Conservation (phyloP, 2,329 filamentous ascomycete species). For the Immersiporthe knoxdaviesiana region DNA sequence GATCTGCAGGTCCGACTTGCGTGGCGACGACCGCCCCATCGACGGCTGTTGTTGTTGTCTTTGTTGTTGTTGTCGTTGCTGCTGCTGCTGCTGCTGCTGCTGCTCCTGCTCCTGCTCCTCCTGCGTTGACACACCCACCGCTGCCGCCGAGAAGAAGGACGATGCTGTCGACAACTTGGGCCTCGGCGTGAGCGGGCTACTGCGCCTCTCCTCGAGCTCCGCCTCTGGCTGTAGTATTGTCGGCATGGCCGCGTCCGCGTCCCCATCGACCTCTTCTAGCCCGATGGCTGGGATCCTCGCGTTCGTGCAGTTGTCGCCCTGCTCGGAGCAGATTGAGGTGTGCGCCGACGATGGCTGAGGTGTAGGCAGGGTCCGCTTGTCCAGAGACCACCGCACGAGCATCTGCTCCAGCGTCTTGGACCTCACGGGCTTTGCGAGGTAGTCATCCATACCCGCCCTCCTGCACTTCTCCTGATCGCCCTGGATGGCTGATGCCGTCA, state of each 20-base stretch:
- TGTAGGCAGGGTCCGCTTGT: constrained; percentile 23
- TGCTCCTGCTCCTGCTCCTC: neutral
- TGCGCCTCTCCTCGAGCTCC: constrained; percentile 5
- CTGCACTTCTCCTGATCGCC: constrained; percentile 58
- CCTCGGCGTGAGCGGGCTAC: constrained; percentile 18
- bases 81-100: neutral
- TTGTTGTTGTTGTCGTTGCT: too few relatives aligned
- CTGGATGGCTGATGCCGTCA: constrained; percentile 60
- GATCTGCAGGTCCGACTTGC: constrained; percentile 16
- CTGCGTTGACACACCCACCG: neutral
- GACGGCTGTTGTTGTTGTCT: neutral
- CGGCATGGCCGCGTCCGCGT: neutral
- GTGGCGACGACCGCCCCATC: constrained; percentile 15
- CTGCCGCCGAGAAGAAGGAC: neutral
- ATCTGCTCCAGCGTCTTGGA: constrained; percentile 49
- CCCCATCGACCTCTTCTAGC: neutral
- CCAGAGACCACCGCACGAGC: constrained; percentile 39
- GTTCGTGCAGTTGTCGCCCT: constrained; percentile 33
- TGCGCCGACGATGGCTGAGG: constrained; percentile 16
- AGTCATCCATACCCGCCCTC: constrained; percentile 59
- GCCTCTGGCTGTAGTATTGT: neutral
- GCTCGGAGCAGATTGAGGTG: constrained; percentile 32
- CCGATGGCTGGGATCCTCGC: constrained; percentile 32
- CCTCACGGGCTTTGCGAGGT: constrained; percentile 58
- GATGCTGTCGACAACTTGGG: constrained; percentile 15